phyloP scores from a whole-genome alignment of 345 rosid genomes.

The Mallotus nudiflorus region DNA sequence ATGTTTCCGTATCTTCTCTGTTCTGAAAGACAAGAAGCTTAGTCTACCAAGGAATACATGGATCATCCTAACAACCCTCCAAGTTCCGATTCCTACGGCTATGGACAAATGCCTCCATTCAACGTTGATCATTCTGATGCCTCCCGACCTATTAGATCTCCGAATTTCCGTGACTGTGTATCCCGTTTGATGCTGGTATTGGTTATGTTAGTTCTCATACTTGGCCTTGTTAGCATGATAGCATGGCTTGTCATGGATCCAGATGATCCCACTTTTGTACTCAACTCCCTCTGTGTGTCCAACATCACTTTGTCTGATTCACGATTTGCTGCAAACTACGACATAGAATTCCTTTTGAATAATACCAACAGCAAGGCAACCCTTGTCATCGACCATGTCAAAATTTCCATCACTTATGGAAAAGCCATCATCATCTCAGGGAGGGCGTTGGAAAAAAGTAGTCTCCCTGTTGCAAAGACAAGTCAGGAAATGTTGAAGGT shows the following conservation, averaged over 20 bases:
- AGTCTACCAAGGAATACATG: neutral
- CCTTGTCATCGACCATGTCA: constrained; percentile 11
- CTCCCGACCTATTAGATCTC: neutral
- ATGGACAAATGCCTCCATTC: neutral
- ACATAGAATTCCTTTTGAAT: neutral
- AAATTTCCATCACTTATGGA: neutral
- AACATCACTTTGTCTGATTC: constrained; percentile 18
- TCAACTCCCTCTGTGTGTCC: constrained; percentile 26
- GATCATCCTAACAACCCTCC: neutral
- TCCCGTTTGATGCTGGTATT: neutral
- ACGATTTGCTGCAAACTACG: constrained; percentile 11
- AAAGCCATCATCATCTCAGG: neutral
- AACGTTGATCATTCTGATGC: neutral
- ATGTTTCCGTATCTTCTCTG: neutral
- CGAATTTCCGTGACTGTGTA: neutral
- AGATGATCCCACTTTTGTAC: constrained; percentile 21
- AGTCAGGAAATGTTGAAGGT: neutral
- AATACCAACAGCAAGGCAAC: constrained; percentile 29
- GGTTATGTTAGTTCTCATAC: neutral
- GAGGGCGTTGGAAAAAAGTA: neutral
- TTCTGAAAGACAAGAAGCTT: neutral
- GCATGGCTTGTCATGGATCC: constrained; percentile 34
- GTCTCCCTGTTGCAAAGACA: neutral
- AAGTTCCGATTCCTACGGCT: too few species aligned
- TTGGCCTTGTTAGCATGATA: constrained; percentile 2